These are phyloP conservation scores for Leishmania gerbilli DNA, from an alignment of 208 protist species.

Conservation along the genomic window DNA sequence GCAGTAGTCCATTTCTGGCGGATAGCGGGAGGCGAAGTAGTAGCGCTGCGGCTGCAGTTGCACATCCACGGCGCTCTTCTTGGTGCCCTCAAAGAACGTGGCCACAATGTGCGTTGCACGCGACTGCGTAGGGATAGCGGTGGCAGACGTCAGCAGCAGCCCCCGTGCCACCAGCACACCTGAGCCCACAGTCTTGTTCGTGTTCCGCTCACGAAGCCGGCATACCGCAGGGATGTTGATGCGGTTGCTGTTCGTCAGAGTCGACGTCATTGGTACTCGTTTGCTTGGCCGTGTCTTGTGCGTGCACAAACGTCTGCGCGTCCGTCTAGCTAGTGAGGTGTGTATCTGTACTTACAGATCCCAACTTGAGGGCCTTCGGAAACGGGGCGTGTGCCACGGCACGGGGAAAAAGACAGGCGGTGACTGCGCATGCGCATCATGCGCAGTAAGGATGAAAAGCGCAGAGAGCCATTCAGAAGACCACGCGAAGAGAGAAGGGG, in stretches of 20 bases:
- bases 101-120: conserved; percentile 55
- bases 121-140: conserved; percentile 18
- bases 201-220: conserved; percentile 48
- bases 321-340: not conserved
- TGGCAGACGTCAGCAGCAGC: conserved; percentile 72
- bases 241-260: conserved; percentile 68
- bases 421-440: not conserved
- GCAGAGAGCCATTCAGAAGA: not conserved
- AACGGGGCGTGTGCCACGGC: not conserved
- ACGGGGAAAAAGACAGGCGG: not conserved
- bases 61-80: conserved; percentile 75
- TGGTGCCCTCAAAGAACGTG: conserved; percentile 90
- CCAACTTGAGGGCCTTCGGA: not conserved
- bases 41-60: conserved; percentile 65
- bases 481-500: not conserved
- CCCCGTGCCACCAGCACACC: conserved; percentile 72
- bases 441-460: not conserved
- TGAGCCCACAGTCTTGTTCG: conserved; percentile 56
- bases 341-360: not conserved
- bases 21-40: conserved; percentile 81
- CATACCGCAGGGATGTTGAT: conserved; percentile 90
- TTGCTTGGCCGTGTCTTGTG: not conserved
- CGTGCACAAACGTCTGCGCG: not conserved
- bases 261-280: conserved; percentile 33
- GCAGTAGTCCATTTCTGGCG: conserved; percentile 92